Evolutionary conservation across 495 filamentous ascomycete species (phyloP), one percentile per base, ranked within the genome.

Genomic region (Aspergillus diversus): DNA sequence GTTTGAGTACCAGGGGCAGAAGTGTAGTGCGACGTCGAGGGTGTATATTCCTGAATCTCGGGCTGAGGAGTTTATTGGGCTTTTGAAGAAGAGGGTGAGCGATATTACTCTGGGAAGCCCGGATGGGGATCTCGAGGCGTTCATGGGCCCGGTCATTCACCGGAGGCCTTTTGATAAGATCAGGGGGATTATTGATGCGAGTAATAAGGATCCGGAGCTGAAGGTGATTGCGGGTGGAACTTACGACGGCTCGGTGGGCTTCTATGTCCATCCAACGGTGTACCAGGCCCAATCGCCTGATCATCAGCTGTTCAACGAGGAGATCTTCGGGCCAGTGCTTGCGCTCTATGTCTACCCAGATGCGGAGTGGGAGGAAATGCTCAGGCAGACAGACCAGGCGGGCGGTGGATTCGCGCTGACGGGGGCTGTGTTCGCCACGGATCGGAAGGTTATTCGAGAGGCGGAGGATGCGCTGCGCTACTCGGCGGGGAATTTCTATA

Each of bases 1-100:
- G 7, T 96, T 96, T 69, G 92, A 96, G 76, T 96, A 91, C 71
- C 90, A 93, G 72, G 92, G 92, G 27, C 92, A 96, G 74, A 96
- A 96, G 74, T 96, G 92, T 78, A 90, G 87, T 67, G 92, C 92
- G 49, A 90, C 89, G 2, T 93, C 90, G 52, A 85, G 92, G 15
- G 63, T 86, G 15, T 96, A 95, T 69, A 81, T 96, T 7, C 86
- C 92, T 0, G 77, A 84, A 65, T 90, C 87, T 0, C 67, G 86
- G 9, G 88, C 87, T 66, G 81, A 84, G 31, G 78, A 85, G 60
- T 91, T 92, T 77, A 59, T 77, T 27, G 65, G 81, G 37, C 77
- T 71, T 27, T 80, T 94, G 47, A 80, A 82, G 51, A 72, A 65
- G 27, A 69, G 68, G 11, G 64, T 77, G 15, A 67, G 71, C 42